A percentile compares a stretch with the other conserved stretches of the same genome.
Evolutionary conservation across 1,284 basidiomycete species (phyloP).

Genomic region (Takashimella tepidaria): DNA sequence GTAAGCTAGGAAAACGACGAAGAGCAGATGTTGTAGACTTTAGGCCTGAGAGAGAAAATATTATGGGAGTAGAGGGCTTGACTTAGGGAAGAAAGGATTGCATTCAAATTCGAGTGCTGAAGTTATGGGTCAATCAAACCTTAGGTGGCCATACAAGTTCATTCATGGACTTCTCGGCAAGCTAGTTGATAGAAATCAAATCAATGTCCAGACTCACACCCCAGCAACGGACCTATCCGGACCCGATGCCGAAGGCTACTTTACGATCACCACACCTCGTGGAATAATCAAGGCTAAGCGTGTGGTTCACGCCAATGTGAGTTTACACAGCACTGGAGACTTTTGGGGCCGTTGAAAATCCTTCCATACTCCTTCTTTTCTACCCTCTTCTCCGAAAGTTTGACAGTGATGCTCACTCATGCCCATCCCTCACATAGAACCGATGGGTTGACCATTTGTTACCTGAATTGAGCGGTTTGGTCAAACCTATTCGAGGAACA

Average conservation of each 20-base stretch:
- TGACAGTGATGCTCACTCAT: too few relatives aligned
- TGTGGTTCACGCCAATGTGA: slow-evolving; percentile 24
- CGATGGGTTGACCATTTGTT: slow-evolving; percentile 23
- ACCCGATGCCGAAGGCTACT: slow-evolving; percentile 11
- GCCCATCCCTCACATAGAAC: too few relatives aligned
- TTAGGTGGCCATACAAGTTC: slow-evolving; percentile 25
- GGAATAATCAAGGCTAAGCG: slow-evolving; percentile 16
- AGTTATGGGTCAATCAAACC: neutral
- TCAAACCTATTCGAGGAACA: slow-evolving; percentile 17
- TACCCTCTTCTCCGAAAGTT: too few relatives aligned
- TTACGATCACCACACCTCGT: slow-evolving; percentile 19
- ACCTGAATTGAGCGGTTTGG: slow-evolving; percentile 17
- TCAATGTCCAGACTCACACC: slow-evolving; percentile 24
- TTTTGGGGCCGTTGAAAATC: too few relatives aligned
- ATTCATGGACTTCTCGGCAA: slow-evolving; percentile 18
- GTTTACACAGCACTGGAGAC: too few relatives aligned
- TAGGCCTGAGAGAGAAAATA: too few relatives aligned
- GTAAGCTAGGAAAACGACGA: too few relatives aligned
- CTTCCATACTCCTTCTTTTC: too few relatives aligned
- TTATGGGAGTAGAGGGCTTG: too few relatives aligned
- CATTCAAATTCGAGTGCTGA: neutral
- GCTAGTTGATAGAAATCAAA: slow-evolving; percentile 8
- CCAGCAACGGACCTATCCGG: slow-evolving; percentile 13
- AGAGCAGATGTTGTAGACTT: too few relatives aligned
- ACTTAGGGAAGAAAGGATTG: too few relatives aligned